A percentile compares a stretch with the other conserved stretches of the same genome.
Conservation (phyloP, 331 rosid genomes). For the Pyracantha coccinea region DNA sequence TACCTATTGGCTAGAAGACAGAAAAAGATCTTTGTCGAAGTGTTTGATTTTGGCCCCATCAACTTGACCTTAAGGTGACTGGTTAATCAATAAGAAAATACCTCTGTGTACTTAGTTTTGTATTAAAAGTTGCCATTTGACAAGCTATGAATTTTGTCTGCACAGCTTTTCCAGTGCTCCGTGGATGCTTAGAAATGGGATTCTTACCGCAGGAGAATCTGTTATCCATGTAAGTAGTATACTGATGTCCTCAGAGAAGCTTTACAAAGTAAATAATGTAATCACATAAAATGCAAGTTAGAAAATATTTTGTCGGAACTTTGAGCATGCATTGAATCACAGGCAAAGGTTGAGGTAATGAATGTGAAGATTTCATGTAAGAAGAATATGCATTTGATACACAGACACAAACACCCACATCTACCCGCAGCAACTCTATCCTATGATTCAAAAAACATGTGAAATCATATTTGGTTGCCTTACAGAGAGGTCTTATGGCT, state of each 20-base stretch:
- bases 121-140: slow-evolving; percentile 14
- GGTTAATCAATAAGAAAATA: not conserved
- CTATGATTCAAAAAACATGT: not conserved
- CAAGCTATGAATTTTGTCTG: slow-evolving; percentile 13
- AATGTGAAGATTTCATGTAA: not conserved
- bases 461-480: not conserved
- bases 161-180: slow-evolving; percentile 93
- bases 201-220: slow-evolving; percentile 66
- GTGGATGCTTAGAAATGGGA: slow-evolving; percentile 71
- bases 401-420: not conserved
- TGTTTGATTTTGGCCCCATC: slow-evolving; percentile 76
- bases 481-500: slow-evolving; percentile 93
- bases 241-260: not conserved
- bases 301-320: not conserved
- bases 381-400: not conserved
- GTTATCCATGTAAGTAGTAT: slow-evolving; percentile 65
- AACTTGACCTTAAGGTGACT: slow-evolving; percentile 73
- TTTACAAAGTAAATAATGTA: not conserved
- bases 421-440: not conserved
- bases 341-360: not conserved
- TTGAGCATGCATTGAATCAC: not conserved
- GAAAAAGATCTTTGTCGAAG: slow-evolving; percentile 76
- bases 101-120: slow-evolving; percentile 1
- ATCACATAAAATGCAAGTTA: not conserved
- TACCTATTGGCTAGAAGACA: slow-evolving; percentile 80